Base-by-base conservation (phyloP, 2,329 filamentous ascomycete genomes). In the Fusarium sp. region DNA sequence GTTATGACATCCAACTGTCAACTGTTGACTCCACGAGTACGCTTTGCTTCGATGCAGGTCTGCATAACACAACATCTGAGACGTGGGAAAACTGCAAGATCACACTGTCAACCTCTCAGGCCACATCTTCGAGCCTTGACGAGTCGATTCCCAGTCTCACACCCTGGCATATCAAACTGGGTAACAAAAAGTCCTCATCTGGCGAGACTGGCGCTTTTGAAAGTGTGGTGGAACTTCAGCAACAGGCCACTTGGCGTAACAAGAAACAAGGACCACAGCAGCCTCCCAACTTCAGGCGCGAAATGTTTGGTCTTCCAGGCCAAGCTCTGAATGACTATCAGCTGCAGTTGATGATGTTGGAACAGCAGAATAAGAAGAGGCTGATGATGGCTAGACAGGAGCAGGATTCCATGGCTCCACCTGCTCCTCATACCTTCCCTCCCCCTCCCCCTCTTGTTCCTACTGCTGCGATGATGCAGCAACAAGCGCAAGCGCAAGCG, bases 291-390 rank as follows among this genome's bases (percentile, higher is more conserved):
- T 52, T 54, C 12, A 66, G 64, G 31, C 48, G 33, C 35, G 61
- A 57, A 15, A 69, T 63, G 56, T 75, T 74, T 39, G 72, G 72
- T 18, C 20, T 61, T 15, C 41, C 48, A 17, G 26, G 26, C 12
- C n/a, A 26, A 11, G 24, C 18, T 7, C 47, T 47, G 15, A 18
- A 39, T 18, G 93, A 96, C 81, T 96, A 96, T 77, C 93, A 96
- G 84, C 94, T 94, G 92, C 93, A 96, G 81, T 84, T 96, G 79
- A 95, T 95, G 93, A 83, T 95, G 44, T 87, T 96, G 13, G 93
- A 96, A 82, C 93, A 95, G 82, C 93, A 96, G 83, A 96, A 96
- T 78, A 95, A 95, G 86, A 95, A 94, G 82, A 88, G 93, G 17
- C 85, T 95, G 51, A 91, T 95, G 86, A 94, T 95, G 92, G 93